Evolutionary conservation across 331 rosid species (phyloP).

Genomic region (Quercus phellos): DNA sequence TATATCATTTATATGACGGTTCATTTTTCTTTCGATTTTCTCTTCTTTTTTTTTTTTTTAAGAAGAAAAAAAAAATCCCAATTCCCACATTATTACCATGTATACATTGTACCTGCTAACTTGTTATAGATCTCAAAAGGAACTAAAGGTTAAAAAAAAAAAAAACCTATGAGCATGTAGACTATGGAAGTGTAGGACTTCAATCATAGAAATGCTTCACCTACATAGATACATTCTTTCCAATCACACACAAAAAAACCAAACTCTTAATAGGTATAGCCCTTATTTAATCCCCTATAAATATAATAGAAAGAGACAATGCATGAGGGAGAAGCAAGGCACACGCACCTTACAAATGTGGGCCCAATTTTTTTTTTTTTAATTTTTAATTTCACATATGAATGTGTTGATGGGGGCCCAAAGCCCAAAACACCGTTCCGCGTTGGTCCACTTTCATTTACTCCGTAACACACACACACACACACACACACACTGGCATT

Average conservation of each 20-base stretch:
- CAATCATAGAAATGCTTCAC: no score
- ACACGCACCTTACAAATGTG: conserved; percentile 48
- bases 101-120: no score
- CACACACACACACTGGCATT: background rate
- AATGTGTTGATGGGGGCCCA: conserved; percentile 18
- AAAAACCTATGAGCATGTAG: background rate
- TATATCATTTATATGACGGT: no score
- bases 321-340: conserved; percentile 19
- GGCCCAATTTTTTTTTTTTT: background rate
- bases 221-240: background rate
- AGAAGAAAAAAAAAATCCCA: no score
- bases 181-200: background rate
- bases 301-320: conserved; percentile 27
- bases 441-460: conserved; percentile 40
- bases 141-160: no score
- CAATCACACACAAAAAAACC: background rate
- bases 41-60: no score
- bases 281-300: background rate
- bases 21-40: no score
- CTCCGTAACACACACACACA: background rate
- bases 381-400: background rate
- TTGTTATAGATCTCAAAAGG: no score
- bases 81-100: no score
- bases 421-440: conserved; percentile 15
- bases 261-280: background rate